Percentiles rank a stretch among this genome's conserved stretches.
phyloP scores from a whole-genome alignment of 495 filamentous ascomycete species.

The Xylaria flabelliformis region DNA sequence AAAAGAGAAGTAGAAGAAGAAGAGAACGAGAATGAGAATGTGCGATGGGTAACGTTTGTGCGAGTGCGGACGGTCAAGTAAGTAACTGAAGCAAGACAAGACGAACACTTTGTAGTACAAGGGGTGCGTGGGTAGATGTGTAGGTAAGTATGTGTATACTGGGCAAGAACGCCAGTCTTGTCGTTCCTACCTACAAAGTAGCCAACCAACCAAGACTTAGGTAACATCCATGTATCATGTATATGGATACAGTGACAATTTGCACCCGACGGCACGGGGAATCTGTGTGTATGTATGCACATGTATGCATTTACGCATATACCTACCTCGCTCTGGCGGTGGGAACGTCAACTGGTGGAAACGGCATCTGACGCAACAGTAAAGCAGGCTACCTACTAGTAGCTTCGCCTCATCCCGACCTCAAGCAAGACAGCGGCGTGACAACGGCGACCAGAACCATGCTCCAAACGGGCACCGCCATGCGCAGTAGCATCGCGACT shows the following conservation, averaged over 20 bases:
- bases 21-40: background rate
- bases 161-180: background rate
- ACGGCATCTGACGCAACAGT: constrained; percentile 17
- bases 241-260: background rate
- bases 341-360: background rate
- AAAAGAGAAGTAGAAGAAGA: background rate
- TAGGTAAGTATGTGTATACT: background rate
- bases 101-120: background rate
- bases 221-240: background rate
- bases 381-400: background rate
- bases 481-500: too few species aligned
- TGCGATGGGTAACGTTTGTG: background rate
- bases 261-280: too few species aligned
- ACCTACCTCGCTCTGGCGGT: too few species aligned
- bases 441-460: background rate
- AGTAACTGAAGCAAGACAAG: background rate
- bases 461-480: background rate
- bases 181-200: background rate
- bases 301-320: background rate
- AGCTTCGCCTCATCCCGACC: background rate
- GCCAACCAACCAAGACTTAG: background rate
- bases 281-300: background rate
- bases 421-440: background rate
- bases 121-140: background rate
- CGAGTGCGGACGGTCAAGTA: background rate